Evolutionary conservation across 495 filamentous ascomycete genomes (phyloP).

Genomic region (Clavariopsis aquatica): DNA sequence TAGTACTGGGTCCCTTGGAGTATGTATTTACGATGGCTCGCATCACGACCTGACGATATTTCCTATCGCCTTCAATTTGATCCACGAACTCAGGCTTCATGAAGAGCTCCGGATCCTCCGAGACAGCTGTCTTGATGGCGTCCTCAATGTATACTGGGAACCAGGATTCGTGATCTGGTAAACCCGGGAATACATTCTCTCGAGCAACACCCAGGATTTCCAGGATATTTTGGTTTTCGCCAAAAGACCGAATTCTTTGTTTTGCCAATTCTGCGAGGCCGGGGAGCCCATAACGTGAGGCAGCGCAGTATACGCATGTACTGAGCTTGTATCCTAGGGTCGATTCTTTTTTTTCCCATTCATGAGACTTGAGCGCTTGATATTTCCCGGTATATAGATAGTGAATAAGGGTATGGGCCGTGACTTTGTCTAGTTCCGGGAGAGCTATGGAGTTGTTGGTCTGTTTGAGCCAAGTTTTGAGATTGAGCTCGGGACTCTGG

Average conservation of each 20-base stretch:
- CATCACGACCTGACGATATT: slow-evolving; percentile 15
- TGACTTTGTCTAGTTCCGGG: slow-evolving; percentile 24
- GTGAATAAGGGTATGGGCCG: slow-evolving; percentile 22
- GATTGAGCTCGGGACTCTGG: slow-evolving; percentile 9
- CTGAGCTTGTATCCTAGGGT: slow-evolving; percentile 6
- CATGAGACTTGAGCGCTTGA: slow-evolving; percentile 3
- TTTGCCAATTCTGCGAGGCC: slow-evolving; percentile 19
- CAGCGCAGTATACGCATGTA: slow-evolving; percentile 21
- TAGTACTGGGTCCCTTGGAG: neutral
- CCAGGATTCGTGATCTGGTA: slow-evolving; percentile 19
- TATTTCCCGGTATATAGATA: slow-evolving; percentile 26
- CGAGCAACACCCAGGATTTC: slow-evolving; percentile 19
- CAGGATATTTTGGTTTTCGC: slow-evolving; percentile 11
- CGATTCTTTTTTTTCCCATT: neutral
- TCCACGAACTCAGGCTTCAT: slow-evolving; percentile 7
- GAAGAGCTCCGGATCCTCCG: slow-evolving; percentile 16
- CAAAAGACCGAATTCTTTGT: slow-evolving; percentile 4
- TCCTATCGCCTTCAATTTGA: slow-evolving; percentile 19
- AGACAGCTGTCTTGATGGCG: slow-evolving; percentile 13
- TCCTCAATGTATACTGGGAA: slow-evolving; percentile 18
- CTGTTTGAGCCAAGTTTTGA: neutral
- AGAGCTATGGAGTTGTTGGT: slow-evolving; percentile 7
- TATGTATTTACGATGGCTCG: slow-evolving; percentile 14
- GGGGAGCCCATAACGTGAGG: slow-evolving; percentile 16
- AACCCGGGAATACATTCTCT: slow-evolving; percentile 12